A percentile compares a stretch with the other conserved stretches of the same genome.
phyloP scores from a whole-genome alignment of 441 rosid genomes.

The Gossypium aridum region DNA sequence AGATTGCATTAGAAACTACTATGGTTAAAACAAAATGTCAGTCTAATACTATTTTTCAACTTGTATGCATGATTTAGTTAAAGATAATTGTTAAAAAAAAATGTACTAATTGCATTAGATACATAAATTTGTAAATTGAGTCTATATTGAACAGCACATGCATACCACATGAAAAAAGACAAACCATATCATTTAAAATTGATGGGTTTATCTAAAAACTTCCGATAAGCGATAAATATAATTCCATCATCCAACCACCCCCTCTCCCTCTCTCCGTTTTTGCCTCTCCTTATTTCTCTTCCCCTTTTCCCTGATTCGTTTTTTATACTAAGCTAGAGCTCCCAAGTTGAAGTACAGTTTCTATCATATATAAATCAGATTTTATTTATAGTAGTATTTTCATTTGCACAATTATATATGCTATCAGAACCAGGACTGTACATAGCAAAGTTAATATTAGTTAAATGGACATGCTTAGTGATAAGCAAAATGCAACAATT shows the following conservation, averaged over 20 bases:
- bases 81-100: background rate
- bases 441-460: background rate
- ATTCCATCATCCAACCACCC: background rate
- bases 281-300: background rate
- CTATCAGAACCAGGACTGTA: background rate
- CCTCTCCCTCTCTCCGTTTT: background rate
- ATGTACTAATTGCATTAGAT: background rate
- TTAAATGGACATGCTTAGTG: background rate
- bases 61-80: background rate
- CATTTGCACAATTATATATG: background rate
- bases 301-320: background rate
- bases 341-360: background rate
- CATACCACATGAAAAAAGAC: background rate
- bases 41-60: background rate
- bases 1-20: constrained; percentile 3
- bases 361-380: background rate
- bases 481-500: constrained; percentile 1
- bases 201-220: background rate
- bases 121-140: background rate
- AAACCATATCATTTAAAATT: background rate
- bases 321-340: background rate
- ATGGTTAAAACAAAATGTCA: background rate
- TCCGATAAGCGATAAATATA: background rate
- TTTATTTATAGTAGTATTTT: background rate
- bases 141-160: background rate